These are phyloP conservation scores for Schwanniomyces sp. DNA, from an alignment of 805 yeast genomes.

Conservation along the genomic window DNA sequence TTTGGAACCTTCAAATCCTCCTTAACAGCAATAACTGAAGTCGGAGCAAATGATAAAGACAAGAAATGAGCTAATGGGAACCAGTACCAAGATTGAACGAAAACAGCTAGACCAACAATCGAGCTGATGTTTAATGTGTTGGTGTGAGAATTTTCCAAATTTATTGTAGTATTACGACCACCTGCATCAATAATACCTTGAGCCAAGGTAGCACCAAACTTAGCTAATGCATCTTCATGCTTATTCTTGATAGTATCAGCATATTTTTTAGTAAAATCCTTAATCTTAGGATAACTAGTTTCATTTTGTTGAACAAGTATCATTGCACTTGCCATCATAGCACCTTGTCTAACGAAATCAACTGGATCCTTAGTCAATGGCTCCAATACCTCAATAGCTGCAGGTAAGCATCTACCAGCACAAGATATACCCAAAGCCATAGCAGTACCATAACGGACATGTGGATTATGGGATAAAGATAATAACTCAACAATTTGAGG, in stretches of 20 bases:
- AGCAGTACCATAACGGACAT: slow-evolving; percentile 97
- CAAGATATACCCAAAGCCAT: slow-evolving; percentile 96
- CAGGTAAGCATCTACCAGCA: slow-evolving; percentile 87
- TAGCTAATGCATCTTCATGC: slow-evolving; percentile 95
- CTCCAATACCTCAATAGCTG: slow-evolving; percentile 89
- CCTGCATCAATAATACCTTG: slow-evolving; percentile 99
- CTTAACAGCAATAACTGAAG: slow-evolving; percentile 78
- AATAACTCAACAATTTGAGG: slow-evolving; percentile 93
- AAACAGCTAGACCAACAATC: slow-evolving; percentile 86
- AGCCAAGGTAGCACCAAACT: slow-evolving; percentile 94
- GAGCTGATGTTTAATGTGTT: slow-evolving; percentile 89
- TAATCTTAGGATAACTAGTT: slow-evolving; percentile 75
- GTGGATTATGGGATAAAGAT: slow-evolving; percentile 94
- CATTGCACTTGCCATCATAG: slow-evolving; percentile 89
- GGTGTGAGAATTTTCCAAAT: slow-evolving; percentile 82
- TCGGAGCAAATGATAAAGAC: slow-evolving; percentile 88
- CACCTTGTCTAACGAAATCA: slow-evolving; percentile 98
- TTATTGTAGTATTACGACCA: slow-evolving; percentile 95
- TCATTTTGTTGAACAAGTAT: slow-evolving; percentile 86
- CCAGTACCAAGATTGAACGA: slow-evolving; percentile 98
- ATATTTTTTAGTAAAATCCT: slow-evolving; percentile 68
- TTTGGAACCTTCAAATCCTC: slow-evolving; percentile 85
- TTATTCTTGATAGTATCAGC: slow-evolving; percentile 79
- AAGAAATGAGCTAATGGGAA: slow-evolving; percentile 94
- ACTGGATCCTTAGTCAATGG: slow-evolving; percentile 92